Base-by-base conservation (phyloP, 2,329 filamentous ascomycete genomes). In the Botrytis tulipae region DNA sequence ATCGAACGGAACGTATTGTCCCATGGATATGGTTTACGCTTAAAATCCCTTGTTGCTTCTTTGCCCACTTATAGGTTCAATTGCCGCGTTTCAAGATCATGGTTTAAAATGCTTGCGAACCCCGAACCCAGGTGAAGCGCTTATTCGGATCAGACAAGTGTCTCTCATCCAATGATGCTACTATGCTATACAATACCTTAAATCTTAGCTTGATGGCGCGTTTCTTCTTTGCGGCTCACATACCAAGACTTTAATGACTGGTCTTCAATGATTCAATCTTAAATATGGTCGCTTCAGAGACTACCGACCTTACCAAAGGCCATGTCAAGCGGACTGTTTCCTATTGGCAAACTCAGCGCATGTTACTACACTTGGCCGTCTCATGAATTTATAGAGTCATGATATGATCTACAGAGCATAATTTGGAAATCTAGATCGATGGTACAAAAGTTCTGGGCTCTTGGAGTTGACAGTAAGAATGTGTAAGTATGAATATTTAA, bases 361-460 rank as follows among this genome's bases (percentile, higher is more conserved):
- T 79, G 76, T 75, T 76, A 79, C 74, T 37, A 80, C 79, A 76
- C 57, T 71, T 74, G 65, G 68, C 68, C 78, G 80, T 80, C 78
- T 80, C 80, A 80, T 77, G 73, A 78, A 79, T 78, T 78, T 77
- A 78, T 80, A 80, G 78, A 80, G 75, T 78, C 77, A 77, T 72
- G 40, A 25, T 22, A 32, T 57, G 48, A 37, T 73, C 7, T 69
- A 61, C 71, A 66, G n/a, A 46, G 51, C 59, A 71, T 37, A 18
- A 75, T 72, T n/a, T 73, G 51, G 54, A n/a, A 67, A 57, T 75
- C 29, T 46, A 46, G 61, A 72, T 75, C 68, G 74, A 46, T 71
- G 57, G 44, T n/a, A 32, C 40, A 51, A 54, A 40, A 14, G 60
- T 46, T 73, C 60, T 71, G 29, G 72, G n/a, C 66, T n/a, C 44